phyloP scores from a whole-genome alignment of 2,329 filamentous ascomycete genomes.

The Fonsecaea pugnacius region DNA sequence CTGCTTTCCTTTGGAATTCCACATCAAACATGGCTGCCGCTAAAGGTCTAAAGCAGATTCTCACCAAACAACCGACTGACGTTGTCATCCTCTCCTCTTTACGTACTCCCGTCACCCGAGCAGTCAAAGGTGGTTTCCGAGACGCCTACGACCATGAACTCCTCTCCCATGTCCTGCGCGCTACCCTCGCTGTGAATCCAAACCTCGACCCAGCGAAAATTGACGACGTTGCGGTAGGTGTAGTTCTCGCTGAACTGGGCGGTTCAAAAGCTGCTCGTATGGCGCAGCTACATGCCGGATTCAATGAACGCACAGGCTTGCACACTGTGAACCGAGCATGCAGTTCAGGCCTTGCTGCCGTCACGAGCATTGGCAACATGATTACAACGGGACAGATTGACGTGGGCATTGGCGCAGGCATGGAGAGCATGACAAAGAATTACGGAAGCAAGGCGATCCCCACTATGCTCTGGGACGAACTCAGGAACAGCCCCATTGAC shows the following conservation, averaged over 20 bases:
- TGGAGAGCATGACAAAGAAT: conserved; percentile 96
- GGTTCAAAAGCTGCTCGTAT: conserved; percentile 89
- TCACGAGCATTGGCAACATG: conserved; percentile 73
- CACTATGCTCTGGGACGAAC: conserved; percentile 74
- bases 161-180: conserved; percentile 65
- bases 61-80: conserved; percentile 78
- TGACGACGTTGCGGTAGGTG: conserved; percentile 83
- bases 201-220: conserved; percentile 71
- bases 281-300: conserved; percentile 84
- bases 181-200: conserved; percentile 73
- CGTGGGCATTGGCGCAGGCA: conserved; percentile 80
- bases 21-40: conserved; percentile 39
- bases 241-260: conserved; percentile 87
- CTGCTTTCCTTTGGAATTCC: neutral
- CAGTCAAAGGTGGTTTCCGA: conserved; percentile 81
- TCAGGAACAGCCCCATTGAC: conserved; percentile 66
- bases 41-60: conserved; percentile 73
- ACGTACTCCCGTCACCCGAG: conserved; percentile 81
- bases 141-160: conserved; percentile 91
- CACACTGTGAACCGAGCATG: conserved; percentile 91
- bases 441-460: conserved; percentile 87
- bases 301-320: conserved; percentile 71
- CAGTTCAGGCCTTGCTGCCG: conserved; percentile 74
- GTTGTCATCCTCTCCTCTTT: conserved; percentile 88
- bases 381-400: conserved; percentile 76